A percentile compares a stretch with the other conserved stretches of the same genome.
Evolutionary conservation across 2,329 filamentous ascomycete species (phyloP).

Genomic region (Trichoderma sp.): DNA sequence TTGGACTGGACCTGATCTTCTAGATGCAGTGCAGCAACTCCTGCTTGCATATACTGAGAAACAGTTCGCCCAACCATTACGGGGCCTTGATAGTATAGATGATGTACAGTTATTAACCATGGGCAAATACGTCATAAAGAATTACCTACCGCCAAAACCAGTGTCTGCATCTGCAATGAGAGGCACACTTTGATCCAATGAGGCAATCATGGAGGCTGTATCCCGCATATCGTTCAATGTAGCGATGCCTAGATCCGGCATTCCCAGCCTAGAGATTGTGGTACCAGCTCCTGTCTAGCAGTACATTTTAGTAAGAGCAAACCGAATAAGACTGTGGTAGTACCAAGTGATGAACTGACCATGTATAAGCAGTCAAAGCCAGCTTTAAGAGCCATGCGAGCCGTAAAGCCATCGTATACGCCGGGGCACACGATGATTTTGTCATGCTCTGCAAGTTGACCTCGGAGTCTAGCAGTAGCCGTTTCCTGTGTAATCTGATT

Average conservation of each 20-base stretch:
- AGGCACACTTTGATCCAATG: slow-evolving; percentile 51
- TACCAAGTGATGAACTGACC: slow-evolving; percentile 41
- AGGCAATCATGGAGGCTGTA: slow-evolving; percentile 64
- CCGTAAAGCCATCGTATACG: slow-evolving; percentile 66
- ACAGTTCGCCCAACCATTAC: slow-evolving; percentile 53
- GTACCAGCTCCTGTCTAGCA: slow-evolving; percentile 60
- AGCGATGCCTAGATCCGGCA: slow-evolving; percentile 61
- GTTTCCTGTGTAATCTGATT: background rate
- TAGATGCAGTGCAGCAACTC: slow-evolving; percentile 58
- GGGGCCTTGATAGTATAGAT: slow-evolving; percentile 26
- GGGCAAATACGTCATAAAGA: background rate
- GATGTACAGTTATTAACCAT: background rate
- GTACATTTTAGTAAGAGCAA: background rate
- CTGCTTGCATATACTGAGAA: slow-evolving; percentile 49
- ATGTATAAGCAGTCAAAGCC: slow-evolving; percentile 66
- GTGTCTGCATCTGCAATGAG: slow-evolving; percentile 62
- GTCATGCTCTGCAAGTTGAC: slow-evolving; percentile 35
- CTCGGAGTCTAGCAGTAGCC: slow-evolving; percentile 8
- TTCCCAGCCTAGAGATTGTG: slow-evolving; percentile 57
- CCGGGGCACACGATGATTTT: slow-evolving; percentile 58
- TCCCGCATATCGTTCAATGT: slow-evolving; percentile 60
- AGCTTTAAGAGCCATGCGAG: slow-evolving; percentile 58
- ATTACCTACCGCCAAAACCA: slow-evolving; percentile 46
- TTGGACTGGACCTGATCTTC: slow-evolving; percentile 64
- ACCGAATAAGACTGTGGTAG: background rate